Evolutionary conservation across 2,329 filamentous ascomycete genomes (phyloP), one percentile per base, ranked within the genome.

Genomic region (Fusarium decemcellulare): DNA sequence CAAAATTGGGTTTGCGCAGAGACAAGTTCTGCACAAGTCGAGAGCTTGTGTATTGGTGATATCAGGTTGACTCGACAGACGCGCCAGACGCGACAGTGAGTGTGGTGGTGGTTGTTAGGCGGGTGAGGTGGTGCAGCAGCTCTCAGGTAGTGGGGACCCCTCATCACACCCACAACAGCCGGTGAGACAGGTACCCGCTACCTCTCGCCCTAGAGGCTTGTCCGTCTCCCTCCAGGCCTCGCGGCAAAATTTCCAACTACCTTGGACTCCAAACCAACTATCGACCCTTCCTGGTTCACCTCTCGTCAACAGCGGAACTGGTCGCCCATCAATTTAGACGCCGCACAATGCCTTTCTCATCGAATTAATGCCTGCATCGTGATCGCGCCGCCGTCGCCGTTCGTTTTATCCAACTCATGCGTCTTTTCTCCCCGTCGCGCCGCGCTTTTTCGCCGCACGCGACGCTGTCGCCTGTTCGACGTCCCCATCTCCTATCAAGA

Each of bases 401-500:
- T 76, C 74, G 70, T 77, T 82, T 52, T 51, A 81, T 83, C 81
- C 78, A 76, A 77, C 81, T 78, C 80, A 84, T 84, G 81, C 81
- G 71, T 77, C 75, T 62, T 71, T 75, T 78, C 69, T 77, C 74
- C 78, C 77, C 81, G 77, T 78, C 77, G 82, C 81, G 82, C 82
- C 79, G 82, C 80, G 82, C 82, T 78, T 69, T 67, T 77, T 74
- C 76, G 79, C 78, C 78, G 82, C 81, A 81, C 83, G 85, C 85
- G 84, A 85, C 83, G 72, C 72, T 65, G 74, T 73, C 74, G 72
- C 71, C 76, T 72, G 74, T 68, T 68, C 23, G 23, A 23, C 23
- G 23, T 23, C 23, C 23, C 23, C 74, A 66, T 68, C 70, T 70
- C 67, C 59, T 65, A 66, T 72, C 75, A 76, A 74, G 71, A 91